Percentiles rank a stretch among this genome's conserved stretches.
Conservation (phyloP, 371 early-diverging fungal species). For the Gilbertella persicaria region DNA sequence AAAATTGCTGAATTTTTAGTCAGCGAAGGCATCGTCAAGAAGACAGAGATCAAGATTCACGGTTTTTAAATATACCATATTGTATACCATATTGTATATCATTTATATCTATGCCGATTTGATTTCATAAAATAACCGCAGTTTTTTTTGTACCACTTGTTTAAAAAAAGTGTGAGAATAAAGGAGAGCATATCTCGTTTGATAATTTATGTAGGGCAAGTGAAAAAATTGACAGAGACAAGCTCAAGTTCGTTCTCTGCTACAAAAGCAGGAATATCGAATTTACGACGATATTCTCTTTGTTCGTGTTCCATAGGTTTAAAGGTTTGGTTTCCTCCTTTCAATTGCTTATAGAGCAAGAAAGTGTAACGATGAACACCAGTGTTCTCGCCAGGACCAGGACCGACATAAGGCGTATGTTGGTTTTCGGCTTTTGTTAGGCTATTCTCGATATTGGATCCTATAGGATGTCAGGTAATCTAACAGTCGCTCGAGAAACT, state of each 20-base stretch:
- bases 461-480: too few relatives aligned
- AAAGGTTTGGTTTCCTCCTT: constrained; percentile 21
- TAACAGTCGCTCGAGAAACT: too few relatives aligned
- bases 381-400: constrained; percentile 54
- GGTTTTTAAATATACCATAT: constrained; percentile 57
- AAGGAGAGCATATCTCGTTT: not conserved
- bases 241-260: constrained; percentile 47
- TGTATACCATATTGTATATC: not conserved
- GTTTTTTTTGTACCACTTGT: not conserved
- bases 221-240: constrained; percentile 60
- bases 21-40: constrained; percentile 78
- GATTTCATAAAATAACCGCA: too few relatives aligned
- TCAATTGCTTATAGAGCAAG: constrained; percentile 55
- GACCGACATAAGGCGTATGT: constrained; percentile 58
- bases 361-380: constrained; percentile 68
- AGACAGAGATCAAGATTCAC: constrained; percentile 90
- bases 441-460: constrained; percentile 28
- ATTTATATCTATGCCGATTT: too few relatives aligned
- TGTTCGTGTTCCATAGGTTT: constrained; percentile 27
- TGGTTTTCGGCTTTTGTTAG: constrained; percentile 10
- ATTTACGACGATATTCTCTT: constrained; percentile 39
- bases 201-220: constrained; percentile 28
- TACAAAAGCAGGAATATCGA: constrained; percentile 52
- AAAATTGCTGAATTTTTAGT: constrained; percentile 84
- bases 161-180: not conserved